Evolutionary conservation across 768 basidiomycete species (phyloP).

Genomic region (Agaricus bisporus): DNA sequence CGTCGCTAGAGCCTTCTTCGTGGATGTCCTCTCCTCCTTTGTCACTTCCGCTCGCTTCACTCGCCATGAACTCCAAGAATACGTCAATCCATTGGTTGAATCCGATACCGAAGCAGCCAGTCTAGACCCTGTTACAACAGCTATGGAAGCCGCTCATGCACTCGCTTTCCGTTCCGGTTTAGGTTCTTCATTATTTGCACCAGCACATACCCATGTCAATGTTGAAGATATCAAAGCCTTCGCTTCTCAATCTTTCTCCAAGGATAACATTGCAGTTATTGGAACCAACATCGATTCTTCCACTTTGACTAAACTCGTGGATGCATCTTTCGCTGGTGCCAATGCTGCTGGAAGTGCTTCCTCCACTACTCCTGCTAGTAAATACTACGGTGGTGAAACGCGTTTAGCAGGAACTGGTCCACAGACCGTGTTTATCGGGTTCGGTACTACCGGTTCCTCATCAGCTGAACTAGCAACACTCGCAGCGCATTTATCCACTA

Average conservation of each 20-base stretch:
- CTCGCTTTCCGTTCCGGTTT: slow-evolving; percentile 94
- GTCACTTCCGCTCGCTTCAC: slow-evolving; percentile 78
- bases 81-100: slow-evolving; percentile 63
- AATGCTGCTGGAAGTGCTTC: slow-evolving; percentile 29
- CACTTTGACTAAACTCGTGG: slow-evolving; percentile 64
- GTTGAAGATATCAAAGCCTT: slow-evolving; percentile 68
- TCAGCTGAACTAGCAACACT: slow-evolving; percentile 74
- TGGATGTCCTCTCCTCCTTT: slow-evolving; percentile 81
- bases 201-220: slow-evolving; percentile 57
- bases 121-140: slow-evolving; percentile 56
- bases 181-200: slow-evolving; percentile 83
- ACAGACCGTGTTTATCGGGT: slow-evolving; percentile 85
- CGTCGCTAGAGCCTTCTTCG: slow-evolving; percentile 70
- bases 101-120: slow-evolving; percentile 61
- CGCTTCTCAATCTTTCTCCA: slow-evolving; percentile 67
- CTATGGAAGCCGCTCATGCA: slow-evolving; percentile 82
- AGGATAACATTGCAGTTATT: slow-evolving; percentile 78
- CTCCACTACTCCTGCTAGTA: slow-evolving; percentile 24
- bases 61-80: slow-evolving; percentile 72
- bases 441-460: slow-evolving; percentile 57
- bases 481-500: slow-evolving; percentile 72
- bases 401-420: slow-evolving; percentile 59
- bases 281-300: slow-evolving; percentile 81
- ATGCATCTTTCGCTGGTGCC: slow-evolving; percentile 51
- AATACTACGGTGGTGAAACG: slow-evolving; percentile 82